These are phyloP conservation scores for Fusarium devonianum DNA, from an alignment of 2,329 filamentous ascomycete species.

Conservation along the genomic window DNA sequence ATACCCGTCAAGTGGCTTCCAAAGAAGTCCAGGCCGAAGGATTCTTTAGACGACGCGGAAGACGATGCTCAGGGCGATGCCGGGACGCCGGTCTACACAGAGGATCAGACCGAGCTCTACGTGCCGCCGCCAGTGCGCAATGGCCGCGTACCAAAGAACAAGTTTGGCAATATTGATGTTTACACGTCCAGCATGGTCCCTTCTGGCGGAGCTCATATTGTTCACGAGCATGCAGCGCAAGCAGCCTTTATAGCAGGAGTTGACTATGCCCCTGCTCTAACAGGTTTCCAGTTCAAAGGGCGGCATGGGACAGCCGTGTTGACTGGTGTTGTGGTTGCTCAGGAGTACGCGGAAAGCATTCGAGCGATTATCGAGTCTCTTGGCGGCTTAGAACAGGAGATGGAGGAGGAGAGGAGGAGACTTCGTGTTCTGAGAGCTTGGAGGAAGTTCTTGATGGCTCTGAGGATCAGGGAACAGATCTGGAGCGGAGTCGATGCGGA, in stretches of 20 bases:
- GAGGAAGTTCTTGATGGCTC: constrained; percentile 74
- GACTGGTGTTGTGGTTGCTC: constrained; percentile 77
- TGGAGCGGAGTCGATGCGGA: constrained; percentile 63
- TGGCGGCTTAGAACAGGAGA: constrained; percentile 68
- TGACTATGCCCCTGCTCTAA: constrained; percentile 89
- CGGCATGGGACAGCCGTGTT: constrained; percentile 85
- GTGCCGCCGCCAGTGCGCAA: constrained; percentile 76
- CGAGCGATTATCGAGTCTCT: constrained; percentile 73
- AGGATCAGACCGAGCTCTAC: constrained; percentile 76
- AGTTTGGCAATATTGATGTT: constrained; percentile 91
- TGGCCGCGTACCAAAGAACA: constrained; percentile 85
- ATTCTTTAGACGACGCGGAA: constrained; percentile 38
- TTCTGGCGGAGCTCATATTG: constrained; percentile 76
- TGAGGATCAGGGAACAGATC: constrained; percentile 79
- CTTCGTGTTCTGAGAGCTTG: constrained; percentile 73
- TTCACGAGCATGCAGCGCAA: constrained; percentile 64
- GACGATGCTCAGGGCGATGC: constrained; percentile 43
- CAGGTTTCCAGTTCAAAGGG: constrained; percentile 87
- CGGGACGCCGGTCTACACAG: constrained; percentile 66
- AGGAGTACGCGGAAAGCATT: constrained; percentile 75
- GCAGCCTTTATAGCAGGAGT: constrained; percentile 80
- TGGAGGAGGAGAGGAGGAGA: constrained; percentile 74
- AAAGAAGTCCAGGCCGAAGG: constrained; percentile 51
- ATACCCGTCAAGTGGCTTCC: constrained; percentile 80
- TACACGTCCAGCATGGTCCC: constrained; percentile 95